These are phyloP conservation scores for Myotisia sp. DNA, from an alignment of 2,329 filamentous ascomycete genomes.

Conservation along the genomic window DNA sequence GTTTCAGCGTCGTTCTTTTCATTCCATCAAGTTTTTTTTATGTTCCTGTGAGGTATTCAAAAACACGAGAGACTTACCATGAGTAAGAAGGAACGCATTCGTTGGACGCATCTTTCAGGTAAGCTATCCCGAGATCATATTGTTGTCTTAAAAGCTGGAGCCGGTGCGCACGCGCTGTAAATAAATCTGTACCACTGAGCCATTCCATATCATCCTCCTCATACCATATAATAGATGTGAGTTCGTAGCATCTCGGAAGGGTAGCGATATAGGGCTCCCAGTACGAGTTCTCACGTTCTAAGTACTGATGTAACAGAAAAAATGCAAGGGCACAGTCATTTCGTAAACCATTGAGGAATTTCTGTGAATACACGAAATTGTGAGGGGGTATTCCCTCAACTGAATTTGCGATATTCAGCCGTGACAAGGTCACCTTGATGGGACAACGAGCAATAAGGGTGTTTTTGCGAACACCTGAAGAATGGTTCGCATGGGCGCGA, in stretches of 20 bases:
- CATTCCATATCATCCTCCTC: slow-evolving; percentile 43
- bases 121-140: slow-evolving; percentile 15
- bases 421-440: slow-evolving; percentile 11
- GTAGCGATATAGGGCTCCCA: slow-evolving; percentile 56
- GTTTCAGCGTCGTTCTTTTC: no score
- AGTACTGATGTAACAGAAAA: slow-evolving; percentile 54
- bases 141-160: slow-evolving; percentile 24
- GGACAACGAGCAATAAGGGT: slow-evolving; percentile 10
- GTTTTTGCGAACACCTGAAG: slow-evolving; percentile 1
- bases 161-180: slow-evolving; percentile 21
- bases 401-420: slow-evolving; percentile 9
- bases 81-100: no score
- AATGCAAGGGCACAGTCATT: slow-evolving; percentile 52
- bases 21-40: neutral
- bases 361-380: slow-evolving; percentile 32
- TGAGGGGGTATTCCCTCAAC: slow-evolving; percentile 13
- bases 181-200: slow-evolving; percentile 27
- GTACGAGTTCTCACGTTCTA: slow-evolving; percentile 43
- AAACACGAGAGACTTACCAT: slow-evolving; percentile 20
- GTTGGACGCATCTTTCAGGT: slow-evolving; percentile 13
- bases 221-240: slow-evolving; percentile 52
- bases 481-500: slow-evolving; percentile 1
- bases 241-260: slow-evolving; percentile 48
- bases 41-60: neutral
- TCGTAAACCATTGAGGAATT: slow-evolving; percentile 38